Evolutionary conservation across 805 yeast genomes (phyloP), one percentile per base, ranked within the genome.

Genomic region (Wickerhamomyces chambardii): DNA sequence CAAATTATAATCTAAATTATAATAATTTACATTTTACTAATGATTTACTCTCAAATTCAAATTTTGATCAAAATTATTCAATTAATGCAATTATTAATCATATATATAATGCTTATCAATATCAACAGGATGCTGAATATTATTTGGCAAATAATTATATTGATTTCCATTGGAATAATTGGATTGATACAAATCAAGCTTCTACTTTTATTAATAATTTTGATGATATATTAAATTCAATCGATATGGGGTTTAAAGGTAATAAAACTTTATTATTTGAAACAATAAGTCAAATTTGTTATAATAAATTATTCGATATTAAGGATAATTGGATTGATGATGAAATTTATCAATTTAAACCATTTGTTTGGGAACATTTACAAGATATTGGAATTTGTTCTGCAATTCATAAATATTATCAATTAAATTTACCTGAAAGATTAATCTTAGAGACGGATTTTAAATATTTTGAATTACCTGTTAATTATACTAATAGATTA

Each of bases 91-190:
- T 34, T 25, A 9, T 44, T 8, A 31, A 35, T 9, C 33, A 42
- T 22, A 17, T 50, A 2, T 29, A 21, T 2, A 18, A 32, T 14
- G 35, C 43, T 12, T 44, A 41, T 28, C n/a, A 28, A 17, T 18
- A 21, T 6, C 42, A 50, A 29, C 15, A 18, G 1, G 36, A 44
- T 24, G 53, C 53, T 15, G 48, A 47, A 14, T 17, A 17, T 2
- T 46, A 36, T 24, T 15, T 48, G 9, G 4, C 22, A 12, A 9
- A 30, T 2, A 31, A 51, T 31, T 34, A 38, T 17, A 28, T 45
- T 8, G 38, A 39, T 10, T 46, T 48, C 40, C 53, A 59, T 45
- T 59, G 62, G 66, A 54, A 51, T 31, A 60, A 51, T 32, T 55
- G 59, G 59, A 45, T 44, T 15, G 58, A 55, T 33, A 5, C n/a